A percentile compares a stretch with the other conserved stretches of the same genome.
Conservation (phyloP, 345 rosid genomes). For the Salix caprea region DNA sequence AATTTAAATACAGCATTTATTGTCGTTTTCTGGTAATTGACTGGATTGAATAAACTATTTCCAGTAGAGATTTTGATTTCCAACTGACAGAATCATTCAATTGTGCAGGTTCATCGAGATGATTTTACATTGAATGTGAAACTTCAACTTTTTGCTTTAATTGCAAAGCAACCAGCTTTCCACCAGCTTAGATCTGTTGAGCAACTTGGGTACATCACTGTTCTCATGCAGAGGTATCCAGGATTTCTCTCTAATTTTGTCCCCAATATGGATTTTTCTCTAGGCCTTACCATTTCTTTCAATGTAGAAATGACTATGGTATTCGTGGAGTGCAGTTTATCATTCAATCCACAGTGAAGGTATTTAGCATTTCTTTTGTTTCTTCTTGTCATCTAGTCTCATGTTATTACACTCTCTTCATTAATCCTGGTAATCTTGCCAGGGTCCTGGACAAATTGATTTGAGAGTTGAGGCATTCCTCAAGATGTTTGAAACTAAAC, state of each 20-base stretch:
- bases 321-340: slow-evolving; percentile 72
- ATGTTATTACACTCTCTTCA: neutral
- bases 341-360: slow-evolving; percentile 84
- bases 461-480: slow-evolving; percentile 72
- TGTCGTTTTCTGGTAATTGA: neutral
- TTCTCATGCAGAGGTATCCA: slow-evolving; percentile 60
- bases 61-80: slow-evolving; percentile 13
- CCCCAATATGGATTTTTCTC: neutral
- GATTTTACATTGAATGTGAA: slow-evolving; percentile 67
- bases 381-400: neutral
- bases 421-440: slow-evolving; percentile 8
- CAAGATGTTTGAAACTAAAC: slow-evolving; percentile 57
- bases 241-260: neutral
- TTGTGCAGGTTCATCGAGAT: slow-evolving; percentile 70
- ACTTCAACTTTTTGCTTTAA: slow-evolving; percentile 73
- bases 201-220: slow-evolving; percentile 89
- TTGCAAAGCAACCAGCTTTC: slow-evolving; percentile 85
- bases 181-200: slow-evolving; percentile 96
- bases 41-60: neutral
- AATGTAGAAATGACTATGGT: slow-evolving; percentile 64
- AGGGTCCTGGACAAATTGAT: slow-evolving; percentile 84
- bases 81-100: slow-evolving; percentile 7
- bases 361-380: slow-evolving; percentile 15
- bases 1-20: too few relatives aligned
- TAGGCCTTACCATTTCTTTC: slow-evolving; percentile 5